phyloP scores from a whole-genome alignment of 495 filamentous ascomycete genomes.

The Neurospora cerealis region DNA sequence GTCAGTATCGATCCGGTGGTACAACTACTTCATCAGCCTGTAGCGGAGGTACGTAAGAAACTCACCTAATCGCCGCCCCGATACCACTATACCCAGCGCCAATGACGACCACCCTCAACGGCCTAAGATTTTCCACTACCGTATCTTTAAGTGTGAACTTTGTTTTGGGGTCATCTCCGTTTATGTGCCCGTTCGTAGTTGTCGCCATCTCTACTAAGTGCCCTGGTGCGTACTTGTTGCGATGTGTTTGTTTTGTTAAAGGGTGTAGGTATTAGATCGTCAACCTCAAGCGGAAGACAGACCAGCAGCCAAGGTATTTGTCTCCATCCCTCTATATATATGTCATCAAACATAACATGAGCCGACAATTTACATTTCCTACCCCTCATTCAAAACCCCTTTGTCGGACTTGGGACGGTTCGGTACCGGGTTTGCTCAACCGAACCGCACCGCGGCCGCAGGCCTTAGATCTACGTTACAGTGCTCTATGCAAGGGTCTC shows the following conservation, averaged over 20 bases:
- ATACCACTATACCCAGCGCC: slow-evolving; percentile 44
- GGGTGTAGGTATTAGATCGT: background rate
- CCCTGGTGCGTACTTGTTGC: background rate
- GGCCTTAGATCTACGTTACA: background rate
- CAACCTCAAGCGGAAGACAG: background rate
- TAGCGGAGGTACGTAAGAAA: background rate
- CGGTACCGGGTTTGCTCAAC: background rate
- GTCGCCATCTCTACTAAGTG: background rate
- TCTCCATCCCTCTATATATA: background rate
- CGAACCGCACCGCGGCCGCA: background rate
- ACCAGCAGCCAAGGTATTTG: background rate
- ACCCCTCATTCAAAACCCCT: background rate
- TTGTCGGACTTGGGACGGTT: background rate
- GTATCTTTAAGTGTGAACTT: slow-evolving; percentile 28
- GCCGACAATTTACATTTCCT: background rate
- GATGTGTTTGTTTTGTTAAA: background rate
- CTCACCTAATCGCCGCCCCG: slow-evolving; percentile 26
- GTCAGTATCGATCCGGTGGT: background rate
- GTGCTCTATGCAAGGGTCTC: background rate
- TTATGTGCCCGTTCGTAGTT: background rate
- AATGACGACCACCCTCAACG: slow-evolving; percentile 36
- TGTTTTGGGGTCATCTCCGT: background rate
- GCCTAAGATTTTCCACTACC: slow-evolving; percentile 35
- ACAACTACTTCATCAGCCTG: background rate
- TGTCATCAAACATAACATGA: background rate